Evolutionary conservation across 352 stramenopile genomes (phyloP).

Genomic region (Pythium phragmitis): DNA sequence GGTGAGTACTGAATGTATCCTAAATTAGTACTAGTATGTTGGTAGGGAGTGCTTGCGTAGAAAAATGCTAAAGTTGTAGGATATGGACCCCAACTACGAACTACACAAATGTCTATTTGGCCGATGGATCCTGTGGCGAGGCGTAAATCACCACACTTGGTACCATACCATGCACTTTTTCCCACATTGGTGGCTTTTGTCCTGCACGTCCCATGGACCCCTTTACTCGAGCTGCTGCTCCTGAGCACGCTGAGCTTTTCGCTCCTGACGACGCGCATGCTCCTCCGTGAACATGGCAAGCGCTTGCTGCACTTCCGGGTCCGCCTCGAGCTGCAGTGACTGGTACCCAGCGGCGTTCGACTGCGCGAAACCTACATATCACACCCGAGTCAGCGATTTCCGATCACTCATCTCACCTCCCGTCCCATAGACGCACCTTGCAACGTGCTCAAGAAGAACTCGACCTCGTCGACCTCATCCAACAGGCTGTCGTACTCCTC

Average conservation of each 20-base stretch:
- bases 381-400: neutral
- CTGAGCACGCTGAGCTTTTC: constrained; percentile 23
- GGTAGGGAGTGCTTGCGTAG: too few species aligned
- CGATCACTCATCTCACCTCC: neutral
- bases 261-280: constrained; percentile 49
- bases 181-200: too few species aligned
- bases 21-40: too few species aligned
- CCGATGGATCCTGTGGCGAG: too few species aligned
- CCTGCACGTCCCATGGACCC: too few species aligned
- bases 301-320: constrained; percentile 54
- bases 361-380: constrained; percentile 46
- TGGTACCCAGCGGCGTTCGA: constrained; percentile 54
- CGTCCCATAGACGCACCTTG: constrained; percentile 35
- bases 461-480: constrained; percentile 92
- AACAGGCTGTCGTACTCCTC: constrained; percentile 93
- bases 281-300: constrained; percentile 59
- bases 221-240: constrained; percentile 22
- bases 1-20: too few species aligned
- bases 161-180: too few species aligned
- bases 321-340: constrained; percentile 57
- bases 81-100: too few species aligned
- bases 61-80: too few species aligned
- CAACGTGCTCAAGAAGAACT: constrained; percentile 90
- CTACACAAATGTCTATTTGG: too few species aligned
- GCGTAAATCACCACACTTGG: too few species aligned